Evolutionary conservation across 345 rosid species (phyloP).

Genomic region (Eucalyptus victrix): DNA sequence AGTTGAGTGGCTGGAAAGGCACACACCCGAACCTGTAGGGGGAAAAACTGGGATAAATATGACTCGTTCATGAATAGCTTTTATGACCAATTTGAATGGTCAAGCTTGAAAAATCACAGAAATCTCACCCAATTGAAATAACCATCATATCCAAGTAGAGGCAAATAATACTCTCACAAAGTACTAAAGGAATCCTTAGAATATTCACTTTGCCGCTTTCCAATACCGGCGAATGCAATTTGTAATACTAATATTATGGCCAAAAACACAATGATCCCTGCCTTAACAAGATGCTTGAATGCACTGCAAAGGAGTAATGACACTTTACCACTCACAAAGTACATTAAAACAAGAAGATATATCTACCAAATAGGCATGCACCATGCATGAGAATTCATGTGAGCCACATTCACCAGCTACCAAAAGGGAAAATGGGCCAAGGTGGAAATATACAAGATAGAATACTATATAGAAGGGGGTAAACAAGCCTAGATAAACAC

Average conservation of each 20-base stretch:
- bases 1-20: conserved; percentile 62
- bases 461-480: background rate
- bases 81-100: background rate
- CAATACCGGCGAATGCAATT: background rate
- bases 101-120: background rate
- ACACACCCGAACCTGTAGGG: conserved; percentile 66
- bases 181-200: background rate
- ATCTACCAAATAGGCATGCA: background rate
- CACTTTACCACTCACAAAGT: background rate
- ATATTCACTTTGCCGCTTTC: background rate
- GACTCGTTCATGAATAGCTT: background rate
- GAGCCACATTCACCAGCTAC: background rate
- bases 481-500: background rate
- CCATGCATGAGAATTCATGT: background rate
- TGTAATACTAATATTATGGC: background rate
- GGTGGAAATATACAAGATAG: background rate
- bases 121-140: background rate
- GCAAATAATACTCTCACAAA: background rate
- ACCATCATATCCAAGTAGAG: background rate
- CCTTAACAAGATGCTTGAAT: background rate
- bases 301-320: background rate
- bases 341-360: background rate
- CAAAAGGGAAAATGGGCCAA: background rate
- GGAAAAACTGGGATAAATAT: background rate
- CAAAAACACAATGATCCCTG: background rate